Conservation (phyloP, 352 stramenopile species). For the Discostella stelligera region DNA sequence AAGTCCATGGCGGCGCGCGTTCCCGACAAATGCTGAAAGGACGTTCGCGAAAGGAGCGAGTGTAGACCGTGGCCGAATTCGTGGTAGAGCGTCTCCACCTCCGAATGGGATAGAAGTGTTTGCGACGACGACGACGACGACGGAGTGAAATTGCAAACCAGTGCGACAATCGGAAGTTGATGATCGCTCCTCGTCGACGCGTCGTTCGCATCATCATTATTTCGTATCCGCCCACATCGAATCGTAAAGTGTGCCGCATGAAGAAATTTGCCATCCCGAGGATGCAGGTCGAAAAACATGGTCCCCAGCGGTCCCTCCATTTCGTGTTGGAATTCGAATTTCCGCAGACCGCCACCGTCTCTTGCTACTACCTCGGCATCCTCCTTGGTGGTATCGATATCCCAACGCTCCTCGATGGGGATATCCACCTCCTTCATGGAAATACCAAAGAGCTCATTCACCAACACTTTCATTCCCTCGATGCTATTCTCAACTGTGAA, state of each 20-base stretch:
- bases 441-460: slow-evolving; percentile 89
- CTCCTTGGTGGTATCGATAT: slow-evolving; percentile 28
- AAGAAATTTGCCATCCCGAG: slow-evolving; percentile 83
- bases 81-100: slow-evolving; percentile 97
- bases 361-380: not conserved
- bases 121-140: slow-evolving; percentile 26
- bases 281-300: slow-evolving; percentile 95
- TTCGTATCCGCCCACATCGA: slow-evolving; percentile 86
- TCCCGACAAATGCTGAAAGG: slow-evolving; percentile 96
- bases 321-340: slow-evolving; percentile 86
- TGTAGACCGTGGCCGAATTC: slow-evolving; percentile 98
- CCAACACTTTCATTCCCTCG: slow-evolving; percentile 88
- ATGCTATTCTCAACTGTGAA: slow-evolving; percentile 91
- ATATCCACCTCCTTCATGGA: slow-evolving; percentile 85
- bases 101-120: slow-evolving; percentile 84
- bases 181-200: slow-evolving; percentile 64
- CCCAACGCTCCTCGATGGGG: slow-evolving; percentile 87
- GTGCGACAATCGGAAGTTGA: slow-evolving; percentile 92
- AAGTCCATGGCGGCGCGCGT: slow-evolving; percentile 92
- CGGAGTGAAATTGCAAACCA: slow-evolving; percentile 84
- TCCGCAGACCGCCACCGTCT: slow-evolving; percentile 57
- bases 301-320: slow-evolving; percentile 81
- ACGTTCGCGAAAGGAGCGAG: slow-evolving; percentile 92
- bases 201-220: slow-evolving; percentile 22
- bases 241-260: slow-evolving; percentile 94